Evolutionary conservation across 1,139 yeast species (phyloP), one percentile per base, ranked within the genome.

Genomic region (Saccharomyces hybrid): DNA sequence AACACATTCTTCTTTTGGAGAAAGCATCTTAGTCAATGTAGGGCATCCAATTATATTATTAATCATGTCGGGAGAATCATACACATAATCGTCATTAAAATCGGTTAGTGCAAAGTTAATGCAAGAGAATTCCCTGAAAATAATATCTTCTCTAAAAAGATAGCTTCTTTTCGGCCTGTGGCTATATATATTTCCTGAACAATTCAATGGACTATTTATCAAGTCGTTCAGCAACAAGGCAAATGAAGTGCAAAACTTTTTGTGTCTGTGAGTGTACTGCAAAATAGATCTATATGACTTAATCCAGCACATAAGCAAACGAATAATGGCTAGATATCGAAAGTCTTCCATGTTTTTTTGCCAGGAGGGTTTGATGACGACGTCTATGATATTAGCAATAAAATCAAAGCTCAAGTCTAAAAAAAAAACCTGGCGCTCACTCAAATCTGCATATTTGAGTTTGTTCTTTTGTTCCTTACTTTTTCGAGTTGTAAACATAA

Each of bases 91-190:
- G 63, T 84, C 88, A 60, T 81, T 75, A 63, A 84, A 84, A 64
- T 84, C 90, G 54, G 76, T 76, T 54, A 84, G 73, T 57, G 77
- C 78, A 61, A 71, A 78, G 31, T 75, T 78, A 31, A 84, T 74
- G 2, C 84, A 77, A 53, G 72, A 72, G 59, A 81, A 83, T 56
- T 83, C 89, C 57, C 79, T 79, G 57, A 82, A 71, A 11, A 75
- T 69, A 4, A 83, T 81, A 70, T 85, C 91, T 61, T 85, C 91
- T 27, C 71, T 66, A 61, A 83, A 84, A 55, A 78, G 78, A 58
- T 81, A 78, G 1, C 68, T 66, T 65, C 90, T 72, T n/a, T 65
- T 55, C 8, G 78, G 78, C 47, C 71, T 67, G 32, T 59, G 57
- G 23, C 56, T 54, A 9, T 38, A 31, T 8, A 26, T 4, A 11